phyloP scores from a whole-genome alignment of 257 asterid species.

The Lantana camara region DNA sequence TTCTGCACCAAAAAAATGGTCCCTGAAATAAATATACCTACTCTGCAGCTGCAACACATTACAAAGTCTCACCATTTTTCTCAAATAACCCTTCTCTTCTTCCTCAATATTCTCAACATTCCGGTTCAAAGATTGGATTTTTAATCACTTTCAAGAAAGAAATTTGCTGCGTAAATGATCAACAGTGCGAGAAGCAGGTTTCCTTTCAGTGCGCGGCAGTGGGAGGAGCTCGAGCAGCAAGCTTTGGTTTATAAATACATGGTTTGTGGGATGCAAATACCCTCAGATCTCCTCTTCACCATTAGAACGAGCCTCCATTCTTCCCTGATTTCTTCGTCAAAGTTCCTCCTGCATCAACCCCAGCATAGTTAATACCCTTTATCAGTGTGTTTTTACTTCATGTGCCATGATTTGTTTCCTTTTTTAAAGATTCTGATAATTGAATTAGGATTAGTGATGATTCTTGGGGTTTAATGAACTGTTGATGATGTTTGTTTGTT shows the following conservation, averaged over 20 bases:
- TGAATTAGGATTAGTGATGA: too few relatives aligned
- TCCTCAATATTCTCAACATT: background rate
- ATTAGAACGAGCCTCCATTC: conserved; percentile 58
- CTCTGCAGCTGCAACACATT: background rate
- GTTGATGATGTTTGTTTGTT: too few relatives aligned
- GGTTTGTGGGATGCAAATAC: conserved; percentile 68
- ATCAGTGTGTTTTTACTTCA: background rate
- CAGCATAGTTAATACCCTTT: conserved; percentile 28
- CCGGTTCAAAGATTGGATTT: background rate
- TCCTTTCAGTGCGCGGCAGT: conserved; percentile 68
- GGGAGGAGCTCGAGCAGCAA: conserved; percentile 84
- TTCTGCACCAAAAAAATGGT: conserved; percentile 56
- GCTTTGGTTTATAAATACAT: conserved; percentile 72
- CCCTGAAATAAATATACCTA: conserved; percentile 59
- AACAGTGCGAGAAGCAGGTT: conserved; percentile 23
- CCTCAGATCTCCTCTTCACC: conserved; percentile 68
- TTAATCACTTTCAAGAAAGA: background rate
- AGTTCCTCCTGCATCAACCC: conserved; percentile 60
- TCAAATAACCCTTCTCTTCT: background rate
- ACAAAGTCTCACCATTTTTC: background rate
- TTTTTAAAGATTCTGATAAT: too few relatives aligned
- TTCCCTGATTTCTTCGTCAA: conserved; percentile 19
- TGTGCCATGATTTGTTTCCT: background rate
- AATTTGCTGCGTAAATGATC: conserved; percentile 32
- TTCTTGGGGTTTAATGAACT: too few relatives aligned